These are phyloP conservation scores for Saccharomycopsis sp. DNA, from an alignment of 805 yeast species.

Conservation along the genomic window DNA sequence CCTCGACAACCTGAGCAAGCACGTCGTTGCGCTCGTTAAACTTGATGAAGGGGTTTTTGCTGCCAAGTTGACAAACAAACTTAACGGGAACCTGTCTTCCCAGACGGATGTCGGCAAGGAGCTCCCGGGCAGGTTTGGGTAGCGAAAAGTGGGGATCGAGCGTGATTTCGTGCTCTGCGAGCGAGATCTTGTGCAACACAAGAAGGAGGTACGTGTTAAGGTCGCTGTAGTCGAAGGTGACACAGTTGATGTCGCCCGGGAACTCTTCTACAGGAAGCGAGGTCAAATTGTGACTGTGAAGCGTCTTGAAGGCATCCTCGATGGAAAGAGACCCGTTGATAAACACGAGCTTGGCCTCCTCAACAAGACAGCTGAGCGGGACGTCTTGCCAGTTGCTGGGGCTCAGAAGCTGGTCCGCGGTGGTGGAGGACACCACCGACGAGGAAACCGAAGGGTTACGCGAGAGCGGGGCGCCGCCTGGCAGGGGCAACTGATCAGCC, in stretches of 20 bases:
- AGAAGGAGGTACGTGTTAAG: conserved; percentile 78
- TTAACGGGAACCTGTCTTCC: conserved; percentile 85
- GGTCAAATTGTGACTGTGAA: conserved; percentile 67
- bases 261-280: conserved; percentile 71
- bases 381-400: conserved; percentile 65
- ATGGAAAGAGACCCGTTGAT: conserved; percentile 66
- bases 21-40: conserved; percentile 58
- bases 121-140: conserved; percentile 33
- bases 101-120: conserved; percentile 40
- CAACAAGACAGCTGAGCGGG: conserved; percentile 65
- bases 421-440: conserved; percentile 48
- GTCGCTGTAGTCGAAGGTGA: conserved; percentile 89
- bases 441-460: conserved; percentile 28
- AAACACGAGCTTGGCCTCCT: conserved; percentile 66
- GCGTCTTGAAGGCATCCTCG: conserved; percentile 80
- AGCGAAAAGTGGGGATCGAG: conserved; percentile 24
- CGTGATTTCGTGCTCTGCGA: conserved; percentile 28
- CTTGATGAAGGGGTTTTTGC: conserved; percentile 83
- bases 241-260: conserved; percentile 56
- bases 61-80: conserved; percentile 76
- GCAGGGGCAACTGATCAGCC: conserved; percentile 10
- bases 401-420: conserved; percentile 40
- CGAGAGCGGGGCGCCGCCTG: conserved; percentile 16
- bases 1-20: conserved; percentile 70
- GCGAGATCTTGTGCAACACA: conserved; percentile 65